Percentiles rank a stretch among this genome's conserved stretches.
These are phyloP conservation scores for Micractinium sp. DNA, from an alignment of 139 green algal genomes.

Conservation along the genomic window DNA sequence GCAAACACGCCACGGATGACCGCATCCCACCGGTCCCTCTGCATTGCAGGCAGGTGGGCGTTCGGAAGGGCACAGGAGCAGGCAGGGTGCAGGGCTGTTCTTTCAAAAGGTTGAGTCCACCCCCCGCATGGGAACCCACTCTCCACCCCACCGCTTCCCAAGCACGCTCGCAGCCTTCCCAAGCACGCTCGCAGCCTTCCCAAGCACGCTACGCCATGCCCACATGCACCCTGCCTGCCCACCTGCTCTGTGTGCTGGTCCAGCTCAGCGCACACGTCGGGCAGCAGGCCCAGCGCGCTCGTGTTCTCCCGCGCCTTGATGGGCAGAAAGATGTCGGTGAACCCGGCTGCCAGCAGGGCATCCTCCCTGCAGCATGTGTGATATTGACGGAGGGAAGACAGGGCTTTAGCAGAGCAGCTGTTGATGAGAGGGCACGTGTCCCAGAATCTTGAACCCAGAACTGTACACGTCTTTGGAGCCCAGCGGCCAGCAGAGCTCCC, in stretches of 20 bases:
- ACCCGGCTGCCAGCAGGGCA: constrained; percentile 63
- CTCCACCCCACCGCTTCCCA: neutral
- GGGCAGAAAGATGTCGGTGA: constrained; percentile 72
- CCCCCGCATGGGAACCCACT: no score
- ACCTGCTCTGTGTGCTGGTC: constrained; percentile 35
- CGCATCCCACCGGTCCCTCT: constrained; percentile 48
- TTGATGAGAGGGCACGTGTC: no score
- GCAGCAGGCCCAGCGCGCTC: constrained; percentile 70
- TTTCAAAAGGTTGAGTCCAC: no score
- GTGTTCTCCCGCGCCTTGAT: constrained; percentile 83
- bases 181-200: neutral
- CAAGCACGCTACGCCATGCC: neutral
- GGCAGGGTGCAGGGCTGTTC: neutral
- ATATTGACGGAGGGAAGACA: no score
- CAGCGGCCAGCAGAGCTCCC: no score
- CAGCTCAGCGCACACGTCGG: constrained; percentile 48
- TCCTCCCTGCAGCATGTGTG: constrained; percentile 57
- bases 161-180: neutral
- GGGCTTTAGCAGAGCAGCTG: no score
- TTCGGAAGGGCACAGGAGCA: neutral
- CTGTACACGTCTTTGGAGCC: no score
- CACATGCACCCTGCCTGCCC: neutral
- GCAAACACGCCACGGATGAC: constrained; percentile 76
- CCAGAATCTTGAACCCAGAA: no score
- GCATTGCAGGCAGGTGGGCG: neutral